Evolutionary conservation across 345 rosid genomes (phyloP).

Genomic region (Diplotaxis tenuifolia): DNA sequence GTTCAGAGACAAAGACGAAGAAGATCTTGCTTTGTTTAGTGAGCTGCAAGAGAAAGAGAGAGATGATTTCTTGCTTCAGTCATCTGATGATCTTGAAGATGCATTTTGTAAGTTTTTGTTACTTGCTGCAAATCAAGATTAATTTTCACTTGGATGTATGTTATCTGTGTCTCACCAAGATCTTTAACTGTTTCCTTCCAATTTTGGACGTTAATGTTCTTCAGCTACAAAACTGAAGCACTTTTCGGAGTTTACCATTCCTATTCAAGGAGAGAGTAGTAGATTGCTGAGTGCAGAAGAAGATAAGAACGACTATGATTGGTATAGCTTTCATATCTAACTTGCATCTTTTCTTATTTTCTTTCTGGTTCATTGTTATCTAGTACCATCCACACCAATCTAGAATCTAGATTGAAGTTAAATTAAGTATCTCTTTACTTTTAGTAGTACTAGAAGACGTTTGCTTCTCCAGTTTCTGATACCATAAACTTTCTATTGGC

Average conservation of each 20-base stretch:
- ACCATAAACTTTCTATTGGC: too few relatives aligned
- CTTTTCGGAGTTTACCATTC: conserved; percentile 75
- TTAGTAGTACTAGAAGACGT: too few relatives aligned
- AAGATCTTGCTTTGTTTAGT: conserved; percentile 82
- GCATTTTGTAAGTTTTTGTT: conserved; percentile 60
- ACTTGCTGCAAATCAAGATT: background rate
- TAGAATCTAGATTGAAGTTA: too few relatives aligned
- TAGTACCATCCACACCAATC: too few relatives aligned
- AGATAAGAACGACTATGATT: conserved; percentile 96
- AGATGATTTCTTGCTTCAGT: conserved; percentile 80
- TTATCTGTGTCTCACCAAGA: conserved; percentile 2
- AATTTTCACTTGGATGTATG: background rate
- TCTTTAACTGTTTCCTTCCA: conserved; percentile 10
- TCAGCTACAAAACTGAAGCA: conserved; percentile 81
- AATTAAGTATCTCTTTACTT: too few relatives aligned
- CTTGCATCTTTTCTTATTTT: background rate
- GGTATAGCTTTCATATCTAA: conserved; percentile 51
- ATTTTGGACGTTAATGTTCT: conserved; percentile 9
- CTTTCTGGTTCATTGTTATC: too few relatives aligned
- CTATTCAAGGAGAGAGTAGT: conserved; percentile 83
- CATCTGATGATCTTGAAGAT: conserved; percentile 77
- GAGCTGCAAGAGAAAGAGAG: conserved; percentile 88
- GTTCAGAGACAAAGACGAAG: conserved; percentile 65
- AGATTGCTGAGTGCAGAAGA: conserved; percentile 80
- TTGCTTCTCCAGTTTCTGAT: too few relatives aligned